phyloP scores from a whole-genome alignment of 257 asterid genomes.

The Nicotiana obtusifolia region DNA sequence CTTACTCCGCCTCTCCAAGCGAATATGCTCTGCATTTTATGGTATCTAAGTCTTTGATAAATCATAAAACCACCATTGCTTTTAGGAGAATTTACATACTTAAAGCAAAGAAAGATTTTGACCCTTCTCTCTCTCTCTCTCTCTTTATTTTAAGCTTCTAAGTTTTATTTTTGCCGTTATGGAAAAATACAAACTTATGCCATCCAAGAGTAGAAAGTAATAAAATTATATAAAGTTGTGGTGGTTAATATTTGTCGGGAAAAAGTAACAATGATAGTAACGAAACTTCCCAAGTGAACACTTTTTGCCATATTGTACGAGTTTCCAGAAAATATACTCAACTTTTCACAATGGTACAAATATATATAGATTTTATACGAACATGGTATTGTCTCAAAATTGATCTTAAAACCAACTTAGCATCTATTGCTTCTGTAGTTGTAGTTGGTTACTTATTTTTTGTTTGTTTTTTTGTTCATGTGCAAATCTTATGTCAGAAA shows the following conservation, averaged over 20 bases:
- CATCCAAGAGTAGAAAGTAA: not conserved
- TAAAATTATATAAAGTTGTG: not conserved
- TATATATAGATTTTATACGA: not conserved
- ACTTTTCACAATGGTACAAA: not conserved
- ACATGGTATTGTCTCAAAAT: not conserved
- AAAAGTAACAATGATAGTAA: not conserved
- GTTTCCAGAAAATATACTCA: not conserved
- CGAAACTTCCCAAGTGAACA: constrained; percentile 1
- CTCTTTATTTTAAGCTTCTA: no score
- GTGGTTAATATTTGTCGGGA: not conserved
- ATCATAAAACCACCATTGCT: not conserved
- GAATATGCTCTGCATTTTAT: not conserved
- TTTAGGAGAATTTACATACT: not conserved
- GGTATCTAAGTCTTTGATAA: not conserved
- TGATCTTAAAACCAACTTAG: no score
- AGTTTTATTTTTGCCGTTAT: no score
- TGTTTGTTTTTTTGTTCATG: no score
- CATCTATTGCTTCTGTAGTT: no score
- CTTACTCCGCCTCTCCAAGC: rapidly evolving
- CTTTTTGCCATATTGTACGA: not conserved
- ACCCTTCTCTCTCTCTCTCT: not conserved
- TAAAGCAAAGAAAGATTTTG: not conserved
- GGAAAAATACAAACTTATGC: no score
- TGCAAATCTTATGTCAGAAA: no score
- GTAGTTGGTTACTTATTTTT: no score